A percentile compares a stretch with the other conserved stretches of the same genome.
Conservation (phyloP, 176 grass and related monocot species). For the Poa annua region DNA sequence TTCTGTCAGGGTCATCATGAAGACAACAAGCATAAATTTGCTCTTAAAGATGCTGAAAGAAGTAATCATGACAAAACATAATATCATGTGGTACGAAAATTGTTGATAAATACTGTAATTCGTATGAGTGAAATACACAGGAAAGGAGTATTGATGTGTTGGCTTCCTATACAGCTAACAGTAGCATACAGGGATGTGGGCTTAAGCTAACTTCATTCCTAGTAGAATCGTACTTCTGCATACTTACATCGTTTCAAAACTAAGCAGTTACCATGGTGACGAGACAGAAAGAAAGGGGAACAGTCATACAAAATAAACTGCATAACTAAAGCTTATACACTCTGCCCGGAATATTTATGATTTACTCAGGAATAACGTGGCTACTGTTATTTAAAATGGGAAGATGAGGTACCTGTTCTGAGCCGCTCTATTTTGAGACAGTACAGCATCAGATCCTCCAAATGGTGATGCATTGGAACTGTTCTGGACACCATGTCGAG, state of each 20-base stretch:
- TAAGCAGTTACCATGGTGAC: conserved; percentile 13
- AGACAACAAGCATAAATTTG: conserved; percentile 61
- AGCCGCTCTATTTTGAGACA: conserved; percentile 68
- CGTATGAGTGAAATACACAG: not conserved
- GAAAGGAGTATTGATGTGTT: conserved; percentile 1
- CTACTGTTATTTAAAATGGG: conserved; percentile 11
- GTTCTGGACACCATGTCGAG: conserved; percentile 48
- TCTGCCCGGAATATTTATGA: not conserved
- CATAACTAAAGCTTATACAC: conserved; percentile 12
- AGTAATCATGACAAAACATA: conserved; percentile 17
- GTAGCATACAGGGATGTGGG: not conserved
- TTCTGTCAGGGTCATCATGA: conserved; percentile 49
- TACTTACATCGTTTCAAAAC: not conserved
- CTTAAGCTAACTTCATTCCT: conserved; percentile 10
- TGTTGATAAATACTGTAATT: conserved; percentile 21
- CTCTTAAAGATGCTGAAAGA: conserved; percentile 40
- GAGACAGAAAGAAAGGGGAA: not conserved
- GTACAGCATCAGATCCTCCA: conserved; percentile 60
- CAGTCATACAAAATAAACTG: not conserved
- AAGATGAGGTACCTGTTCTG: conserved; percentile 68
- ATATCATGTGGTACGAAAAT: conserved; percentile 9
- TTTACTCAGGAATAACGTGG: not conserved
- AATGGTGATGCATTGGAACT: conserved; percentile 59
- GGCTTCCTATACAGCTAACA: not conserved
- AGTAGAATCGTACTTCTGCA: not conserved